These are phyloP conservation scores for Lojkania enalia DNA, from an alignment of 2,329 filamentous ascomycete genomes.

Conservation along the genomic window DNA sequence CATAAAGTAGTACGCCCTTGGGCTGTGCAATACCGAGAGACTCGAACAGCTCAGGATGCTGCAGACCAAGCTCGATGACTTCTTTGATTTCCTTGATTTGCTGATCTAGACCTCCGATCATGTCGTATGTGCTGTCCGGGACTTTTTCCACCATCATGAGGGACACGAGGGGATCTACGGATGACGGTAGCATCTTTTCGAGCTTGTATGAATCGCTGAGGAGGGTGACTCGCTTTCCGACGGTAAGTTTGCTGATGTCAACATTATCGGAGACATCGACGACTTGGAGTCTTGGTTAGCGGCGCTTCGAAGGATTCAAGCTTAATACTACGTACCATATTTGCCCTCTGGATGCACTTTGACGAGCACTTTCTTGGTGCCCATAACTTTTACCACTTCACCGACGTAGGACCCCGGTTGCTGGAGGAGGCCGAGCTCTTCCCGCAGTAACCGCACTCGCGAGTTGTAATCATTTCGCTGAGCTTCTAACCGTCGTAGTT, in stretches of 20 bases:
- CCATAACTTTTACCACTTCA: conserved; percentile 99
- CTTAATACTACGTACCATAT: conserved; percentile 73
- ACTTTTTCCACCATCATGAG: conserved; percentile 99
- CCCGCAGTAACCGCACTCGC: conserved; percentile 86
- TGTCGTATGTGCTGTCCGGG: conserved; percentile 98
- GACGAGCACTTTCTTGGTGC: conserved; percentile 97
- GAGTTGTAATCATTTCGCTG: conserved; percentile 99
- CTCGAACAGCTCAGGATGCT: conserved; percentile 98
- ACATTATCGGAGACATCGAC: conserved; percentile 95
- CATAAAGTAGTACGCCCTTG: conserved; percentile 95
- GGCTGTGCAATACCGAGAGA: conserved; percentile 98
- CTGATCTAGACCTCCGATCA: conserved; percentile 98
- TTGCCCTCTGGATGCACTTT: conserved; percentile 99
- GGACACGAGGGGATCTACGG: conserved; percentile 95
- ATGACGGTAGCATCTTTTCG: conserved; percentile 97
- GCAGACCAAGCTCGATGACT: conserved; percentile 96
- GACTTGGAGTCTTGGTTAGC: conserved; percentile 57
- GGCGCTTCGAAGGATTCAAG: no score
- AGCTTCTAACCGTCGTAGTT: conserved; percentile 90
- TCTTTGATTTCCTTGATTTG: conserved; percentile 99
- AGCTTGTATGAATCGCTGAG: conserved; percentile 98
- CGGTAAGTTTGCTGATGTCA: conserved; percentile 92
- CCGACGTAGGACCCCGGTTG: conserved; percentile 98
- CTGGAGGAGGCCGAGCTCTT: conserved; percentile 93
- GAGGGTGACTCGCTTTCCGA: conserved; percentile 95